phyloP scores from a whole-genome alignment of 1,284 basidiomycete species.

The Porodaedalea pini region DNA sequence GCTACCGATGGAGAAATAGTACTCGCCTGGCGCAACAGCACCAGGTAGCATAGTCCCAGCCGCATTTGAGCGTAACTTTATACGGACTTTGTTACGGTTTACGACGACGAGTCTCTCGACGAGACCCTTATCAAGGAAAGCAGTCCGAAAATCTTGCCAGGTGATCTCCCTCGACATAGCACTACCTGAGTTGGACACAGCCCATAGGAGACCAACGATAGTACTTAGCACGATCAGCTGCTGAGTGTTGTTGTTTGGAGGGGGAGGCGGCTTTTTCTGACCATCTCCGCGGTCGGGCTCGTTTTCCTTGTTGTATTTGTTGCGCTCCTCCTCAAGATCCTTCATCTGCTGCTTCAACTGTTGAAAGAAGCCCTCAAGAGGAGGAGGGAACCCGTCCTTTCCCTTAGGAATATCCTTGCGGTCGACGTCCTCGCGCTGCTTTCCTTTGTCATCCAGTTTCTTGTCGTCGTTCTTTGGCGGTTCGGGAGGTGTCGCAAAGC shows the following conservation, averaged over 20 bases:
- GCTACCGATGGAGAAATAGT: constrained; percentile 96
- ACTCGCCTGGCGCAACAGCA: constrained; percentile 56
- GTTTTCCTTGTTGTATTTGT: constrained; percentile 35
- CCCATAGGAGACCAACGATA: constrained; percentile 63
- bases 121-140: constrained; percentile 92
- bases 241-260: constrained; percentile 19
- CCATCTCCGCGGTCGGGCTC: constrained; percentile 42
- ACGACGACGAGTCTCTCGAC: constrained; percentile 94
- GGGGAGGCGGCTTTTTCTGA: constrained; percentile 38
- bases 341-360: constrained; percentile 59
- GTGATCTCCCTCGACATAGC: constrained; percentile 85
- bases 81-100: constrained; percentile 86
- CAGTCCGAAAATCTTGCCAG: constrained; percentile 97
- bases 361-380: constrained; percentile 74
- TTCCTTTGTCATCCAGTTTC: constrained; percentile 33
- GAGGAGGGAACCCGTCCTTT: constrained; percentile 38
- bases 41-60: constrained; percentile 69
- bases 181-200: constrained; percentile 57
- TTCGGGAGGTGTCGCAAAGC: constrained; percentile 43
- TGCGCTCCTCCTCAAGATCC: constrained; percentile 33
- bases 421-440: constrained; percentile 36
- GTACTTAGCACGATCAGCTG: constrained; percentile 61
- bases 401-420: constrained; percentile 31
- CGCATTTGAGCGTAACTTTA: constrained; percentile 85
- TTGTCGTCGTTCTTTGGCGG: constrained; percentile 28